These are phyloP conservation scores for Podaxis sp. DNA, from an alignment of 768 basidiomycete species.

Conservation along the genomic window DNA sequence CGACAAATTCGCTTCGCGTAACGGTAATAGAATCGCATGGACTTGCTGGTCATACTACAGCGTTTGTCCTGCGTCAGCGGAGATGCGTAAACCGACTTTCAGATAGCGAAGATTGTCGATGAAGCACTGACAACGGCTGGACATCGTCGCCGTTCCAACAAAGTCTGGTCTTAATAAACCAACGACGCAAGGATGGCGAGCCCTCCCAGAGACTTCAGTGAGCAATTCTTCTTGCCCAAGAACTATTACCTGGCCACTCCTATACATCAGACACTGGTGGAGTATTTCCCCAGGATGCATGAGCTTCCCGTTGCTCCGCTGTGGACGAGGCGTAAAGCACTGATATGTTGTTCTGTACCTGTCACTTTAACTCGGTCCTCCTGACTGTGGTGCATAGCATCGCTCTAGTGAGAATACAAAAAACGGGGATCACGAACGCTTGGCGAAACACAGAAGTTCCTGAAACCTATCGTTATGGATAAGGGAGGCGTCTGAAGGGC, in stretches of 20 bases:
- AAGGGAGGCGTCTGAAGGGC: background rate
- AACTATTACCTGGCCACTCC: background rate
- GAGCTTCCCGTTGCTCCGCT: background rate
- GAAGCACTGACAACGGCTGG: too few relatives aligned
- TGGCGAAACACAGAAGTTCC: background rate
- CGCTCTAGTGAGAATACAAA: too few relatives aligned
- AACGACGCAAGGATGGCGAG: too few relatives aligned
- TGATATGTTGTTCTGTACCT: background rate
- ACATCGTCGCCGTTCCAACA: too few relatives aligned
- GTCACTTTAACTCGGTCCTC: too few relatives aligned
- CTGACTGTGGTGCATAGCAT: too few relatives aligned
- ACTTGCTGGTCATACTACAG: background rate
- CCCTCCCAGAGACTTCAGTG: too few relatives aligned
- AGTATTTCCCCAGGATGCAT: background rate
- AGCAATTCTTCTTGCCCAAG: too few relatives aligned
- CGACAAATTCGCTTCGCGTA: background rate
- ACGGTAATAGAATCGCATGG: background rate
- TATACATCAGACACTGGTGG: background rate
- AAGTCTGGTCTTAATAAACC: too few relatives aligned
- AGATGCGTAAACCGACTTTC: background rate
- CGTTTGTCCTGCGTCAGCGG: background rate
- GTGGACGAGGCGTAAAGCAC: background rate
- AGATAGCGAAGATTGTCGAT: too few relatives aligned
- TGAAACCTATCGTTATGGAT: background rate
- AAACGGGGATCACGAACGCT: too few relatives aligned